A percentile compares a stretch with the other conserved stretches of the same genome.
phyloP scores from a whole-genome alignment of 768 basidiomycete species.

The Tylopilus rubrobrunneus region DNA sequence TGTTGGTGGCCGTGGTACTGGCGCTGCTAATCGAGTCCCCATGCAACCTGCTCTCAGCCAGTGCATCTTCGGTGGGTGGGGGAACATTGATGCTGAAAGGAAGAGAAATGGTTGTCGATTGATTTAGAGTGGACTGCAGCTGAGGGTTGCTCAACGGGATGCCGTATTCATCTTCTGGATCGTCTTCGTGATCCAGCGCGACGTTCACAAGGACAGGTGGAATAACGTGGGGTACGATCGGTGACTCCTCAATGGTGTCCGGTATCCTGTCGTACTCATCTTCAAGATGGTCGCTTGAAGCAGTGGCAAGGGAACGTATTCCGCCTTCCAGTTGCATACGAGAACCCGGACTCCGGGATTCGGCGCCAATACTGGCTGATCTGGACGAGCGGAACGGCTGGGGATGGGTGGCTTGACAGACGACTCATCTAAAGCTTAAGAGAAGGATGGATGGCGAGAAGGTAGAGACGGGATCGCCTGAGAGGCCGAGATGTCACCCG shows the following conservation, averaged over 20 bases:
- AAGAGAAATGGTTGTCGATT: conserved; percentile 24
- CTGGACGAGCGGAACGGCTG: conserved; percentile 52
- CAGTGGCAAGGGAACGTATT: conserved; percentile 21
- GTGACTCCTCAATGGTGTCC: conserved; percentile 33
- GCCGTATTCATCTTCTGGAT: conserved; percentile 46
- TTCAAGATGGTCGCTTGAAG: conserved; percentile 16
- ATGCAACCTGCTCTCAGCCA: conserved; percentile 46
- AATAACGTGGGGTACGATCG: conserved; percentile 30
- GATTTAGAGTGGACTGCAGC: conserved; percentile 10
- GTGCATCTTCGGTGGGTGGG: conserved; percentile 44
- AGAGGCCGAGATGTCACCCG: conserved; percentile 1
- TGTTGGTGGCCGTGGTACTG: conserved; percentile 54
- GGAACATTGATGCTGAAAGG: conserved; percentile 70
- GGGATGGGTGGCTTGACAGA: conserved; percentile 30
- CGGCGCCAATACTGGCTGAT: conserved; percentile 68
- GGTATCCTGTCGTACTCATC: conserved; percentile 30
- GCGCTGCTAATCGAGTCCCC: conserved; percentile 71
- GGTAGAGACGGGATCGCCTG: conserved; percentile 22
- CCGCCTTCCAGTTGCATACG: conserved; percentile 24
- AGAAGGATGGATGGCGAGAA: conserved; percentile 62
- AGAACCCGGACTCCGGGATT: conserved; percentile 34
- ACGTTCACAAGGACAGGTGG: conserved; percentile 35
- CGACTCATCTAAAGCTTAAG: conserved; percentile 43
- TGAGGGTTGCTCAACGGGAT: conserved; percentile 21
- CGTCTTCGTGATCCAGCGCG: conserved; percentile 38